Evolutionary conservation across 108 stramenopile genomes (phyloP), one percentile per base, ranked within the genome.

Genomic region (Nannochloropsis gaditana): DNA sequence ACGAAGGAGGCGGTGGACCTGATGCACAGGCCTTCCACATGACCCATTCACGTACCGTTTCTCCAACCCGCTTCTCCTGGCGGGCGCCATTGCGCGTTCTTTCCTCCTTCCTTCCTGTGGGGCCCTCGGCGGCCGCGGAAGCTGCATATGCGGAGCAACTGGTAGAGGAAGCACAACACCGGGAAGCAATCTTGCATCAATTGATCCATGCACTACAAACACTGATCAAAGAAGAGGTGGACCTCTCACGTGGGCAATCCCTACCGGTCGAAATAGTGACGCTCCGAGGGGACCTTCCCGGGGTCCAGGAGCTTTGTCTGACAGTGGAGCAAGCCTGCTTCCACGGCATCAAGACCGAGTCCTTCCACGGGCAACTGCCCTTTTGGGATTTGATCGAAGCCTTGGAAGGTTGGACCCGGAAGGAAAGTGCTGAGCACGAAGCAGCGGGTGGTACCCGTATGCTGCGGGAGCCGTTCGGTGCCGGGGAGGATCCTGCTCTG

Each of bases 281-380:
- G 59, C 59, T 73, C 19, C 8, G 19, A n/a, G 59, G 59, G 59
- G 59, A 73, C 8, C n/a, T 73, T 15, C 59, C 59, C 15, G 59
- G 59, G 59, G 59, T 73, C 19, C 59, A 73, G 59, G 59, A 73
- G 59, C n/a, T 73, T 15, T 73, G 59, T 73, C 31, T 81, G 80
- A 41, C 80, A 42, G 80, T 81, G 19, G 80, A 81, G 31, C 80
- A 81, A 41, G 21, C 41, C 9, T 81, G 80, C 31, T 81, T 81
- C 31, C 80, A 81, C 31, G 80, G 80, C 21, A 21, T 81, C 11
- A 21, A 42, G 11, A 81, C 80, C 21, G 80, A 6, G 80, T 21
- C 21, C 21, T 81, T 81, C 31, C 80, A 81, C 11, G 80, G 80
- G 21, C 21, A 41, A 9, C 5, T 81, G 21, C 80, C 80, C 21